phyloP scores from a whole-genome alignment of 768 basidiomycete species.

The Leccinum uliginosum region DNA sequence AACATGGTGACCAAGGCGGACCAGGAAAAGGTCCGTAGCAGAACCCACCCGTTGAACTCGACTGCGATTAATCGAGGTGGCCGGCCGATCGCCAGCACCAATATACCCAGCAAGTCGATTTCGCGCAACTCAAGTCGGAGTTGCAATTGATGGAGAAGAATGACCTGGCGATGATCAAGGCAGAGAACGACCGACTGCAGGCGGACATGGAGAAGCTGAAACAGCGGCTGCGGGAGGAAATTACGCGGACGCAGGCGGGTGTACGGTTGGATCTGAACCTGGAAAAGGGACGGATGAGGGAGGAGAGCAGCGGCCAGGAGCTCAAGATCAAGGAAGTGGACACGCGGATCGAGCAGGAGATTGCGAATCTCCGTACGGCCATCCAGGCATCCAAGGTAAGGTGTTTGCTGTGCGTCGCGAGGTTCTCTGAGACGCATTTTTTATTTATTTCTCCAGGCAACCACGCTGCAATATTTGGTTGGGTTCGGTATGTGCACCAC shows the following conservation, averaged over 20 bases:
- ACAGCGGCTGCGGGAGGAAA: slow-evolving; percentile 87
- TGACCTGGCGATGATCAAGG: slow-evolving; percentile 90
- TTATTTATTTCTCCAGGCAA: slow-evolving; percentile 53
- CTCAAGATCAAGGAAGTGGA: slow-evolving; percentile 98
- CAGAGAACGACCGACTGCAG: slow-evolving; percentile 92
- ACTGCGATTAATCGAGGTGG: slow-evolving; percentile 3
- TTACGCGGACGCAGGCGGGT: slow-evolving; percentile 86
- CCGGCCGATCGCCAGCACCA: slow-evolving; percentile 53
- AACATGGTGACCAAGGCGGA: slow-evolving; percentile 96
- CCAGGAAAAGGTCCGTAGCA: slow-evolving; percentile 79
- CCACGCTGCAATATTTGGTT: slow-evolving; percentile 82
- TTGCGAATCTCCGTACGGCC: slow-evolving; percentile 76
- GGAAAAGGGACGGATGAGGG: slow-evolving; percentile 93
- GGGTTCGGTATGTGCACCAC: slow-evolving; percentile 63
- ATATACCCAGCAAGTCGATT: slow-evolving; percentile 95
- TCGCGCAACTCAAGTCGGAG: slow-evolving; percentile 94
- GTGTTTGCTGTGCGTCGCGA: not conserved
- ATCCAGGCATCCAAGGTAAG: slow-evolving; percentile 82
- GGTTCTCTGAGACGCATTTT: slow-evolving; percentile 1
- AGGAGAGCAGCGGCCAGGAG: slow-evolving; percentile 88
- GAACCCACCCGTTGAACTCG: not conserved
- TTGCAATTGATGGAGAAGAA: slow-evolving; percentile 96
- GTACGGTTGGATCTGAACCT: slow-evolving; percentile 93
- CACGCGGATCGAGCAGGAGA: slow-evolving; percentile 94
- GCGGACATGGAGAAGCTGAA: slow-evolving; percentile 93